Evolutionary conservation across 78 protist species (phyloP).

Genomic region (Dictyostelium purpureum): DNA sequence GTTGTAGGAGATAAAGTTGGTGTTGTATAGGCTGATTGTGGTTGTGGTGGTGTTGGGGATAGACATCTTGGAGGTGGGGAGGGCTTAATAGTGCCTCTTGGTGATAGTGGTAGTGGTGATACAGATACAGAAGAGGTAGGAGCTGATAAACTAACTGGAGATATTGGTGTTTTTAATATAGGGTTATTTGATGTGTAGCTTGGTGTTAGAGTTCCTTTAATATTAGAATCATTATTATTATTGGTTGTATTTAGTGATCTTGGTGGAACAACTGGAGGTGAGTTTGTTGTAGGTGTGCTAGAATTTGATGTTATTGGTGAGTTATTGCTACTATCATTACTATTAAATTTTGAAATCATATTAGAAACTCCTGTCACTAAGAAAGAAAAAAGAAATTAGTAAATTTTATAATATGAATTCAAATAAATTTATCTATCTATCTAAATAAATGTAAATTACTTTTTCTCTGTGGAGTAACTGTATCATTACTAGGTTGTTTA

Average conservation of each 20-base stretch:
- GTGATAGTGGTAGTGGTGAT: conserved; percentile 6
- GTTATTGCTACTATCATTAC: neutral
- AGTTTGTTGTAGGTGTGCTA: neutral
- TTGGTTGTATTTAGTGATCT: too few species aligned
- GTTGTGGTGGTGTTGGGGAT: neutral
- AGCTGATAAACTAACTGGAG: neutral
- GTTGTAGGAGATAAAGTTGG: neutral
- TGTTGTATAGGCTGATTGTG: neutral
- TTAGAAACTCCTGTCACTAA: conserved; percentile 4
- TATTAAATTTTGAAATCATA: conserved; percentile 3
- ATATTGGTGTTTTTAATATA: too few species aligned
- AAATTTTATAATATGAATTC: too few species aligned
- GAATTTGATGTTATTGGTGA: neutral
- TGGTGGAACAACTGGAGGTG: too few species aligned
- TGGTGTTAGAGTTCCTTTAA: too few species aligned
- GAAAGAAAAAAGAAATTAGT: too few species aligned
- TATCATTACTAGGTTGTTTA: too few species aligned
- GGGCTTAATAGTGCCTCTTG: neutral
- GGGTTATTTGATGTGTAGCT: too few species aligned
- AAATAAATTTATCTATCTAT: too few species aligned
- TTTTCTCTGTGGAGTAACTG: too few species aligned
- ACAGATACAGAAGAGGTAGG: neutral
- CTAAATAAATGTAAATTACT: too few species aligned
- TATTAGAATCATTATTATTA: too few species aligned
- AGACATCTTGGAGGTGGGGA: neutral